Evolutionary conservation across 768 basidiomycete genomes (phyloP), one percentile per base, ranked within the genome.

Genomic region (Kwoniella dendrophila): DNA sequence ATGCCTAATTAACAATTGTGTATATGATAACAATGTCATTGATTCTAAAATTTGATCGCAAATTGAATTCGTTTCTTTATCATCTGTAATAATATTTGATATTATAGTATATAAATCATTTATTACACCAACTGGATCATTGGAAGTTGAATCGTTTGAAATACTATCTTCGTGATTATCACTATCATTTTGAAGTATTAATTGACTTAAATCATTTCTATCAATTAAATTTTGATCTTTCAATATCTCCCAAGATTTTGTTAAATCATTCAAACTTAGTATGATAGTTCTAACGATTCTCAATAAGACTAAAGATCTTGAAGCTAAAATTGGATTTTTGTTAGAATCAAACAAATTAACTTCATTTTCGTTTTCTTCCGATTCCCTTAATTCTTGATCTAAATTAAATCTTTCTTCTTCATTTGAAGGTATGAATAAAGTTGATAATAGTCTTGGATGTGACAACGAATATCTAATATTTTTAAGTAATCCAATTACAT

Each of bases 391-490:
- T 50, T 75, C 74, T 26, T 51, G 87, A 69, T 92, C 89, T 49
- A 90, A 82, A 50, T 82, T 82, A 0, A 79, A 79, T 6, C 88
- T 84, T 69, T 95, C 93, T 11, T 91, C 90, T 1, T 83, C 75
- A 0, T 88, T 88, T 14, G 90, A 83, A 5, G 91, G 88, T 60
- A 94, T 90, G 68, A 94, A 82, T 27, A 90, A 82, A 66, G 87
- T 87, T 1, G 88, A 86, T 12, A 96, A 83, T 69, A 92, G 88
- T 71, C 93, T 90, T 6, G 93, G 93, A 77, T 97, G 93, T 0
- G 90, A 88, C 48, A 95, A 83, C 0, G 90, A 89, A 67, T 93
- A 92, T 77, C 92, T 93, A 64, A 96, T 80, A 66, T 92, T 89
- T 72, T 92, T 91, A 0, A 96, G 82, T 26, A 95, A 84, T 32